phyloP scores from a whole-genome alignment of 2,329 filamentous ascomycete genomes.

The Chalaropsis thielavioides region DNA sequence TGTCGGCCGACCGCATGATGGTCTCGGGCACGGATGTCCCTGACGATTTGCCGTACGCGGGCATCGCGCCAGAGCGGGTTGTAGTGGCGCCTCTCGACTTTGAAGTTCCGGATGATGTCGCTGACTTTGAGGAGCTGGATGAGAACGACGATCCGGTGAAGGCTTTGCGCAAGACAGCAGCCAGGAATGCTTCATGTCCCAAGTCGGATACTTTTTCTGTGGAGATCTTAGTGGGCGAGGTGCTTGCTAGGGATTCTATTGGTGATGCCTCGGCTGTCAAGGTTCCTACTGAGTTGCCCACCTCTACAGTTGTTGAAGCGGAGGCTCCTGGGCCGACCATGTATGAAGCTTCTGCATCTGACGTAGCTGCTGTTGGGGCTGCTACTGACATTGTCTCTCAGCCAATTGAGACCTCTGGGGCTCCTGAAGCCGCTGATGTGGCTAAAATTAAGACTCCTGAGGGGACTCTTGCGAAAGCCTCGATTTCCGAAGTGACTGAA shows the following conservation, averaged over 20 bases:
- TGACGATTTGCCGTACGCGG: neutral
- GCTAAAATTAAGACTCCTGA: neutral
- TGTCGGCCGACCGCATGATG: slow-evolving; percentile 8
- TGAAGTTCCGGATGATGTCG: slow-evolving; percentile 6
- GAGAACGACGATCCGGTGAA: neutral
- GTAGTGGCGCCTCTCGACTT: neutral
- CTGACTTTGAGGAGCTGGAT: slow-evolving; percentile 1
- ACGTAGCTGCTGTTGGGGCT: neutral
- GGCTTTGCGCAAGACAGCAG: neutral
- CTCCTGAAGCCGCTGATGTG: neutral
- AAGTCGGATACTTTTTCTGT: neutral
- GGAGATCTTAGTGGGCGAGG: neutral
- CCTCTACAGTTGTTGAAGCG: neutral
- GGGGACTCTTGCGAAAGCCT: neutral
- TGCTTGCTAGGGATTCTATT: neutral
- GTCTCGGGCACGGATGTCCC: neutral
- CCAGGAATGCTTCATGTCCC: neutral
- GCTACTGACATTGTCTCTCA: neutral
- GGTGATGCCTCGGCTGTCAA: neutral
- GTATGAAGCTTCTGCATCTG: neutral
- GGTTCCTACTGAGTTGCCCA: neutral
- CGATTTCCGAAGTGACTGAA: neutral
- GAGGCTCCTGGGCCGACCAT: neutral
- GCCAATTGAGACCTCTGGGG: neutral
- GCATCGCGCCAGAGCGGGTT: neutral